Evolutionary conservation across 371 early-diverging fungal genomes (phyloP).

Genomic region (Umbelopsis sp.): DNA sequence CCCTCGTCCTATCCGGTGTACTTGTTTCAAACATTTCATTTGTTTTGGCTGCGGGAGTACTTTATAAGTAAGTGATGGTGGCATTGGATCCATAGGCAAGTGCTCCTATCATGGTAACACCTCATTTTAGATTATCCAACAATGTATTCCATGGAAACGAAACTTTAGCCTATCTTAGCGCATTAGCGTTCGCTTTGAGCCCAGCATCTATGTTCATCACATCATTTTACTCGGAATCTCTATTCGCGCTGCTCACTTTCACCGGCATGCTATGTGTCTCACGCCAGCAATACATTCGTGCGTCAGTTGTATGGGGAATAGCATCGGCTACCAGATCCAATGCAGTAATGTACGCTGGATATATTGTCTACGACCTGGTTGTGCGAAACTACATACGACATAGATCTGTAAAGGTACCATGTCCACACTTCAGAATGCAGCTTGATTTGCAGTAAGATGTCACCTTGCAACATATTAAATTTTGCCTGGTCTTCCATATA

Average conservation of each 20-base stretch:
- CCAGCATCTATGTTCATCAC: constrained; percentile 90
- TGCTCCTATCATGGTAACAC: not conserved
- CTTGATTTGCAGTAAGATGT: not conserved
- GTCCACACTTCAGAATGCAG: not conserved
- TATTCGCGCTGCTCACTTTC: constrained; percentile 84
- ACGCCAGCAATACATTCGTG: constrained; percentile 14
- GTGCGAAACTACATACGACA: constrained; percentile 12
- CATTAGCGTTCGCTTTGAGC: constrained; percentile 74
- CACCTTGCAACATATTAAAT: not conserved
- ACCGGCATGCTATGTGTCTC: constrained; percentile 68
- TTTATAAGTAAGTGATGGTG: constrained; percentile 63
- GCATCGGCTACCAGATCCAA: constrained; percentile 79
- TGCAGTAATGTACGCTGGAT: constrained; percentile 80
- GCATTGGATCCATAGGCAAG: not conserved
- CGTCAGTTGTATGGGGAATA: constrained; percentile 59
- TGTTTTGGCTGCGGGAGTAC: constrained; percentile 72
- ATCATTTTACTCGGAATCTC: constrained; percentile 85
- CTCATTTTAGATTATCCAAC: constrained; percentile 44
- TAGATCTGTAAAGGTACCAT: not conserved
- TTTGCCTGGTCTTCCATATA: not conserved
- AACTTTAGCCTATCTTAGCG: constrained; percentile 64
- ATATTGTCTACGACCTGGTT: constrained; percentile 72
- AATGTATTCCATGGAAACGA: constrained; percentile 52
- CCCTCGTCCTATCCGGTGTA: constrained; percentile 66
- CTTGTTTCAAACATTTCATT: constrained; percentile 76